Base-by-base conservation (phyloP, 495 filamentous ascomycete genomes). In the Aspergillus conjunctus region DNA sequence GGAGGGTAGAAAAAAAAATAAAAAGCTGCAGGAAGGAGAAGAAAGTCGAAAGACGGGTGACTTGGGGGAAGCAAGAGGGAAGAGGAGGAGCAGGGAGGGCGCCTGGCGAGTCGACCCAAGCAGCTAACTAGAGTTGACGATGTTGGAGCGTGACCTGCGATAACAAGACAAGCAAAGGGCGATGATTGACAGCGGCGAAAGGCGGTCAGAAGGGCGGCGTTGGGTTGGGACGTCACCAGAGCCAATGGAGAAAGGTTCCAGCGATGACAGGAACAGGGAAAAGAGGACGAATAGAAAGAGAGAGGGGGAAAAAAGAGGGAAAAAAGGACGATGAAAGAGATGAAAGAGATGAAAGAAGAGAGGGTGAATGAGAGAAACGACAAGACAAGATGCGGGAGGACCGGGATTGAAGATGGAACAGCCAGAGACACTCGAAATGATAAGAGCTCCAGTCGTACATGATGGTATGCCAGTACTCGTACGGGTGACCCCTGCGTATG, bases 161-260 rank as follows among this genome's bases (percentile, higher is more conserved):
- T 73, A 76, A 75, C 70, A 67, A 74, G 53, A 53, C n/a, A n/a
- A n/a, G n/a, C n/a, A n/a, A n/a, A n/a, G n/a, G n/a, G n/a, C n/a
- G n/a, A 53, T 66, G 68, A 68, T 66, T 57, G 54, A 41, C 43
- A 53, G 51, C 54, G 51, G 46, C 32, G 49, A 63, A 66, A 71
- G 71, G 71, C 71, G 72, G 73, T 75, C 68, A 73, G 72, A 54
- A 69, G 72, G 68, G 70, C 69, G 72, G 73, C 63, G 66, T 55
- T 58, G 18, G 51, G 44, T 14, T 54, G 51, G 41, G 58, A 44
- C 20, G 52, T 32, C 18, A 30, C 31, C 20, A 37, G 15, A 46
- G 17, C 34, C 45, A 21, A 34, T 45, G 37, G 31, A 31, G 30
- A 46, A 56, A 15, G 44, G 44, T 48, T 21, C 21, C 15, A 52